Percentiles rank a stretch among this genome's conserved stretches.
Conservation (phyloP, 495 filamentous ascomycete genomes). For the Apodospora peruviana region DNA sequence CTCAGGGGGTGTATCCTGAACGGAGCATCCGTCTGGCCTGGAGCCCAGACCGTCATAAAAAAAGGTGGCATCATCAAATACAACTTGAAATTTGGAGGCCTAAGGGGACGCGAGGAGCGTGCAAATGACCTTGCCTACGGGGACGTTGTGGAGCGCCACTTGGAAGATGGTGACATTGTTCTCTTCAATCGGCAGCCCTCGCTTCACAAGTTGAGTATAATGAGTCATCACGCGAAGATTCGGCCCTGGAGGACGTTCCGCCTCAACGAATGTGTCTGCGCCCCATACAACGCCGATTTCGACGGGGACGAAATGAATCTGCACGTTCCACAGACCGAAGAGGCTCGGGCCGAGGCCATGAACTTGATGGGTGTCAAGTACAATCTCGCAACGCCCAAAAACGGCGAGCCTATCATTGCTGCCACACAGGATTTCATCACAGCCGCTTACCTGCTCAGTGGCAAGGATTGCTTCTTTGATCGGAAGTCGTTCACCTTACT, state of each 20-base stretch:
- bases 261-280: conserved; percentile 96
- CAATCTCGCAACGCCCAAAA: conserved; percentile 91
- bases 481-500: conserved; percentile 80
- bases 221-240: conserved; percentile 87
- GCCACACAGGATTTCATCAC: conserved; percentile 99
- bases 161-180: conserved; percentile 94
- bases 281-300: conserved; percentile 99
- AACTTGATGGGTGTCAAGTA: conserved; percentile 97
- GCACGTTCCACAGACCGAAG: conserved; percentile 95
- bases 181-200: conserved; percentile 98
- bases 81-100: conserved; percentile 66
- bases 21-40: conserved; percentile 73
- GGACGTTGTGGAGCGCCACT: conserved; percentile 87
- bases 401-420: conserved; percentile 96
- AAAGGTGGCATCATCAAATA: conserved; percentile 59
- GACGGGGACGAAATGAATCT: conserved; percentile 99
- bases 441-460: conserved; percentile 83
- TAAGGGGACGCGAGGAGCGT: conserved; percentile 42
- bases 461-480: conserved; percentile 90
- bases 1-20: conserved; percentile 64
- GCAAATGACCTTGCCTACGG: conserved; percentile 72
- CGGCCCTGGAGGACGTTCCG: conserved; percentile 95
- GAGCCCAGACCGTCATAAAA: conserved; percentile 77
- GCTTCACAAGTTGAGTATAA: conserved; percentile 95
- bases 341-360: conserved; percentile 91